Evolutionary conservation across 495 filamentous ascomycete genomes (phyloP).

Genomic region (Letharia lupina): DNA sequence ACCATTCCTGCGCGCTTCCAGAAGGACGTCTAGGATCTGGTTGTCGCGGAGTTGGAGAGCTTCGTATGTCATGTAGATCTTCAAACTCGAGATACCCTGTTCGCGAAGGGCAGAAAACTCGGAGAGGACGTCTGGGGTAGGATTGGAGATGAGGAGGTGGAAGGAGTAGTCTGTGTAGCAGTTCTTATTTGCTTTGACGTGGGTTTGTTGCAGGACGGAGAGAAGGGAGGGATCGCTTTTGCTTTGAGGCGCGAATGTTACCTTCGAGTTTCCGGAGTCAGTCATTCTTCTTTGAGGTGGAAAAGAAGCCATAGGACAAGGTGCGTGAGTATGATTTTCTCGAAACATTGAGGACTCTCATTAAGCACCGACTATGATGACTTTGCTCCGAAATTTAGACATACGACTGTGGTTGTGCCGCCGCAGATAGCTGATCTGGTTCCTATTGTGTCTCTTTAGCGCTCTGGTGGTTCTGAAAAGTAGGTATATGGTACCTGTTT

Average conservation of each 20-base stretch:
- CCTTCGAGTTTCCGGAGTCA: conserved; percentile 3
- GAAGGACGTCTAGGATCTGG: conserved; percentile 48
- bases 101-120: conserved; percentile 35
- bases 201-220: conserved; percentile 40
- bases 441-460: conserved; percentile 30
- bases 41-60: conserved; percentile 46
- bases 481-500: conserved; percentile 30
- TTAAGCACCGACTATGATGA: too few species aligned
- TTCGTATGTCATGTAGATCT: conserved; percentile 60
- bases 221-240: conserved; percentile 43
- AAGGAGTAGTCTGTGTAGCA: conserved; percentile 55
- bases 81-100: conserved; percentile 48
- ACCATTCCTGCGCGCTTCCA: conserved; percentile 36
- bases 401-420: conserved; percentile 48
- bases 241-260: conserved; percentile 50
- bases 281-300: not conserved
- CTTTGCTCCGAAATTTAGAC: not conserved
- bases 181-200: conserved; percentile 36
- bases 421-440: conserved; percentile 51
- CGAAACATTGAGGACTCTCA: not conserved
- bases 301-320: not conserved
- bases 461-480: not conserved
- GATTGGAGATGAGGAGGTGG: conserved; percentile 50
- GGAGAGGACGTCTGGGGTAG: conserved; percentile 36
- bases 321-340: not conserved